These are phyloP conservation scores for Saturnispora diversa DNA, from an alignment of 805 yeast genomes.

Conservation along the genomic window DNA sequence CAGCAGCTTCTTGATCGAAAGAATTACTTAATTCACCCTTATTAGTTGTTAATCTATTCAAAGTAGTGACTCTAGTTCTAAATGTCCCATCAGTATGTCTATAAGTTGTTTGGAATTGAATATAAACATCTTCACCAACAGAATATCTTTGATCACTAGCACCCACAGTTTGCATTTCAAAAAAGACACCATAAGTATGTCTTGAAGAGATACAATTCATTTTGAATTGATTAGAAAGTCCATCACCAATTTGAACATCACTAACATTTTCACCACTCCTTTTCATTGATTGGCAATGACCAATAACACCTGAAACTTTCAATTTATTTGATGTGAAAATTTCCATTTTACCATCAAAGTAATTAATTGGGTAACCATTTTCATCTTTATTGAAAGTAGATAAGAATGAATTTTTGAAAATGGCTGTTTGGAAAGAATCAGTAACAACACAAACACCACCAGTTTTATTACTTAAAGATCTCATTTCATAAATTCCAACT, in stretches of 20 bases:
- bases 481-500: constrained; percentile 92
- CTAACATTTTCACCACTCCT: constrained; percentile 69
- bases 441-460: constrained; percentile 86
- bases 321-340: constrained; percentile 82
- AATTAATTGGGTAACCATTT: constrained; percentile 80
- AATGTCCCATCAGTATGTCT: constrained; percentile 93
- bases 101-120: constrained; percentile 83
- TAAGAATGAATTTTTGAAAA: constrained; percentile 85
- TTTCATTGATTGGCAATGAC: constrained; percentile 75
- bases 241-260: constrained; percentile 89
- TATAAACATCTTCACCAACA: constrained; percentile 31
- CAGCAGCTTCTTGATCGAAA: constrained; percentile 99
- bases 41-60: constrained; percentile 46
- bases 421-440: constrained; percentile 91
- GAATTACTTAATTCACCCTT: constrained; percentile 46
- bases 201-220: constrained; percentile 80
- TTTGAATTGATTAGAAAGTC: constrained; percentile 84
- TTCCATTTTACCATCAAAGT: constrained; percentile 81
- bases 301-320: constrained; percentile 87
- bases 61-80: constrained; percentile 85
- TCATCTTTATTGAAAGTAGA: constrained; percentile 82
- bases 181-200: constrained; percentile 82
- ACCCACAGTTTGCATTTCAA: constrained; percentile 60
- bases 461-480: constrained; percentile 70
- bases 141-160: constrained; percentile 36